Evolutionary conservation across 2,329 filamentous ascomycete genomes (phyloP).

Genomic region (Aspergillus eucalypticola): DNA sequence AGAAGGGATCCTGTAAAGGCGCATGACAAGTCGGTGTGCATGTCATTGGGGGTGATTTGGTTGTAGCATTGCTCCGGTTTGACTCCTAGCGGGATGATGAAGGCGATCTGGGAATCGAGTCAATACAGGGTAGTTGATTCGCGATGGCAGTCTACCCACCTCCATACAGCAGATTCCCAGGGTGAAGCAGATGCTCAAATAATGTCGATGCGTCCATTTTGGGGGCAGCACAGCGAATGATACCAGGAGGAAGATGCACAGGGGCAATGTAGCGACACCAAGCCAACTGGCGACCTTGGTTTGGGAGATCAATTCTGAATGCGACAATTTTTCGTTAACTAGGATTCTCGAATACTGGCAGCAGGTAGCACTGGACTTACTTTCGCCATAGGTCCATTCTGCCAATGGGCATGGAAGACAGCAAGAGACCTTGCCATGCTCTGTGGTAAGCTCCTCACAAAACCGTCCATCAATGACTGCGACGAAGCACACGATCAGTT

Average conservation of each 20-base stretch:
- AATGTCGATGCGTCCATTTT: conserved; percentile 89
- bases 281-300: conserved; percentile 76
- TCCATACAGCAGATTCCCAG: conserved; percentile 75
- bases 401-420: conserved; percentile 89
- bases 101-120: conserved; percentile 65
- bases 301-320: conserved; percentile 54
- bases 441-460: conserved; percentile 50
- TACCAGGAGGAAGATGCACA: conserved; percentile 72
- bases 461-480: conserved; percentile 63
- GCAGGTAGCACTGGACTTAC: conserved; percentile 34
- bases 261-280: conserved; percentile 70
- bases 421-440: conserved; percentile 61
- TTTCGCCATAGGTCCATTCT: conserved; percentile 68
- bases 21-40: conserved; percentile 78
- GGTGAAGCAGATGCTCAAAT: conserved; percentile 84
- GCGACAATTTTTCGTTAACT: neutral
- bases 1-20: conserved; percentile 86
- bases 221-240: conserved; percentile 80
- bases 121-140: neutral
- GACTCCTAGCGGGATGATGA: conserved; percentile 81
- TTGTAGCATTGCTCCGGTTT: conserved; percentile 83
- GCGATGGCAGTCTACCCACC: conserved; percentile 52
- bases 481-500: conserved; percentile 12
- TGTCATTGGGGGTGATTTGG: conserved; percentile 88
- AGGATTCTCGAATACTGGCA: neutral